Evolutionary conservation across 768 basidiomycete genomes (phyloP).

Genomic region (Panus rudis): DNA sequence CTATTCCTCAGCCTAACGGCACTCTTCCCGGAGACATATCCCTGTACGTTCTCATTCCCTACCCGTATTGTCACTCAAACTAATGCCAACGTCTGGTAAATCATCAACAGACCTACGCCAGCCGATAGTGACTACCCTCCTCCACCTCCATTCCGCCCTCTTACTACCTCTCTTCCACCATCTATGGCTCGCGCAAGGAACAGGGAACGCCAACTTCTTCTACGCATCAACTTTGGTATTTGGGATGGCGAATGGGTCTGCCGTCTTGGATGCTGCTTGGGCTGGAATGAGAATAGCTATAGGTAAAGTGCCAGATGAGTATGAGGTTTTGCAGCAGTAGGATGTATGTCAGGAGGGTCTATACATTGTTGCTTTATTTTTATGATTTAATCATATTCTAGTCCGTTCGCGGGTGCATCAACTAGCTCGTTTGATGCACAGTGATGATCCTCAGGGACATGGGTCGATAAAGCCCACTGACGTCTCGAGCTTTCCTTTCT

Average conservation of each 20-base stretch:
- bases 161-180: constrained; percentile 89
- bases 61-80: too few relatives aligned
- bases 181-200: constrained; percentile 85
- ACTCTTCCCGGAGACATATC: constrained; percentile 78
- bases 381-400: too few relatives aligned
- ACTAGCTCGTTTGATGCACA: too few relatives aligned
- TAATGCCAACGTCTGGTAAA: background rate
- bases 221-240: constrained; percentile 95
- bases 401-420: too few relatives aligned
- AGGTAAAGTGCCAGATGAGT: constrained; percentile 45
- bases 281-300: constrained; percentile 76
- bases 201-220: constrained; percentile 97
- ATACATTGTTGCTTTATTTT: background rate
- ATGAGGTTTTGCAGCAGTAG: constrained; percentile 55
- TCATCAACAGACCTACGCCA: constrained; percentile 62
- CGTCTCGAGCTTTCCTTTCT: too few relatives aligned
- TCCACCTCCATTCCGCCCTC: constrained; percentile 77
- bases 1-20: constrained; percentile 76
- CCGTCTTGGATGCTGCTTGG: constrained; percentile 73
- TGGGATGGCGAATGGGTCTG: constrained; percentile 81
- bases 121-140: constrained; percentile 74
- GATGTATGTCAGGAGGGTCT: too few relatives aligned
- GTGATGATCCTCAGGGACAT: too few relatives aligned
- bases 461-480: too few relatives aligned
- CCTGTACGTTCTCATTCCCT: constrained; percentile 49